These are phyloP conservation scores for Dothistroma septosporum DNA, from an alignment of 2,329 filamentous ascomycete genomes.

Conservation along the genomic window DNA sequence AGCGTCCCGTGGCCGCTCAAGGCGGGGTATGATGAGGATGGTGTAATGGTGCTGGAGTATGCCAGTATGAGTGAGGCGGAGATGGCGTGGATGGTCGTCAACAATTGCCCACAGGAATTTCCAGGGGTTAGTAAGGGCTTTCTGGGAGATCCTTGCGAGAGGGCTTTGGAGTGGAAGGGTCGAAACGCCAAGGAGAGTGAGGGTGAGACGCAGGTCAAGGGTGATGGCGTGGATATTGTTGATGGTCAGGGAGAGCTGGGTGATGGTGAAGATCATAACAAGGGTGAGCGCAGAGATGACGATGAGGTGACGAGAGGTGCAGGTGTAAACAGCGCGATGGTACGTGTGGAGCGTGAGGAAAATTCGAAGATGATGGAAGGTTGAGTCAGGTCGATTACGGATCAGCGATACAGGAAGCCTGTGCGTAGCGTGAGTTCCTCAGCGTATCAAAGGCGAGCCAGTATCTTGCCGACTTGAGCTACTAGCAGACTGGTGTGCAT, in stretches of 20 bases:
- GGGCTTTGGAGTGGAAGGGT: background rate
- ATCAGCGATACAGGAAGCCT: background rate
- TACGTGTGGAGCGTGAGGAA: background rate
- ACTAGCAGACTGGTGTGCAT: background rate
- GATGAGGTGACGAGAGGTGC: background rate
- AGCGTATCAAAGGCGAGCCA: background rate
- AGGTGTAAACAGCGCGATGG: background rate
- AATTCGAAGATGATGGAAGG: background rate
- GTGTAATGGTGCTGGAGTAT: constrained; percentile 5
- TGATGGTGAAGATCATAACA: background rate
- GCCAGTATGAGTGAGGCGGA: constrained; percentile 2
- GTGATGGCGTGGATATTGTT: background rate
- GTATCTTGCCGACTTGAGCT: background rate
- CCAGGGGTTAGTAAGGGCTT: background rate
- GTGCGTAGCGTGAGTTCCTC: background rate
- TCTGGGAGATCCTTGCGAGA: constrained; percentile 3
- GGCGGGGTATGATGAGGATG: background rate
- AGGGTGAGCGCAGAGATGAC: background rate
- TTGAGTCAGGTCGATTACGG: background rate
- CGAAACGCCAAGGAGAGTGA: background rate
- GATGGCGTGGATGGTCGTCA: background rate
- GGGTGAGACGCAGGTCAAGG: background rate
- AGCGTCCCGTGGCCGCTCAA: background rate
- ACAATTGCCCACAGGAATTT: background rate
- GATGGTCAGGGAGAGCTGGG: background rate